These are phyloP conservation scores for Colletotrichum musicola DNA, from an alignment of 2,329 filamentous ascomycete genomes.

Conservation along the genomic window DNA sequence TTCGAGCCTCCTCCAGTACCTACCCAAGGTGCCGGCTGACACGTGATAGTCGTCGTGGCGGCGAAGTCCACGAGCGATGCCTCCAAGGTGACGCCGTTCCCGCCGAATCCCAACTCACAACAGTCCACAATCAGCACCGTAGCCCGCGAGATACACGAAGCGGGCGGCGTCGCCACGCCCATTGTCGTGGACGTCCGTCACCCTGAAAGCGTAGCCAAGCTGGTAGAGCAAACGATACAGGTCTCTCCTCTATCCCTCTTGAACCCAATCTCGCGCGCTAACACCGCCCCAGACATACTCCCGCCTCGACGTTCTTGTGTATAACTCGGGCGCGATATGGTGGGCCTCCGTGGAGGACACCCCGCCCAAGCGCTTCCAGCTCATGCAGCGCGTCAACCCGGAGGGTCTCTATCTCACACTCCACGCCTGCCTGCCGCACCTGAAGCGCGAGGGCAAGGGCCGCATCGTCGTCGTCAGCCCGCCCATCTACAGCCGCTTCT, in stretches of 20 bases:
- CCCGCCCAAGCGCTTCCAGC: constrained; percentile 77
- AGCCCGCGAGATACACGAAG: constrained; percentile 76
- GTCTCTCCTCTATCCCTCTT: constrained; percentile 41
- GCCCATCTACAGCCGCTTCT: constrained; percentile 88
- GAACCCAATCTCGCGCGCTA: neutral
- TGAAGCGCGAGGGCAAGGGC: constrained; percentile 65
- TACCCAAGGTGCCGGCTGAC: neutral
- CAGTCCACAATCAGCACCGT: constrained; percentile 86
- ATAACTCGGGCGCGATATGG: constrained; percentile 90
- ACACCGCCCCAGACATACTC: constrained; percentile 60
- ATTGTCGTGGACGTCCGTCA: constrained; percentile 79
- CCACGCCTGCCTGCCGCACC: constrained; percentile 76
- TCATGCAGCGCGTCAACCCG: constrained; percentile 81
- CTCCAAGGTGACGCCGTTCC: constrained; percentile 68
- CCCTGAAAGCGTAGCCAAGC: constrained; percentile 68
- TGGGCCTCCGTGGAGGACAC: constrained; percentile 82
- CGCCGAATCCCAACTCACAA: constrained; percentile 81
- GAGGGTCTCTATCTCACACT: constrained; percentile 81
- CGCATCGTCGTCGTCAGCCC: constrained; percentile 84
- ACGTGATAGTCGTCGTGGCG: constrained; percentile 75
- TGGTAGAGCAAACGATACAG: constrained; percentile 70
- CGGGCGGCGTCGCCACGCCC: constrained; percentile 74
- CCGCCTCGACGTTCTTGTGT: constrained; percentile 80
- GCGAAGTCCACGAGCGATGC: constrained; percentile 81
- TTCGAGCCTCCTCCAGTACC: constrained; percentile 49